These are phyloP conservation scores for Hsuehochloa calcarea DNA, from an alignment of 176 grass and related monocot genomes.

Conservation along the genomic window DNA sequence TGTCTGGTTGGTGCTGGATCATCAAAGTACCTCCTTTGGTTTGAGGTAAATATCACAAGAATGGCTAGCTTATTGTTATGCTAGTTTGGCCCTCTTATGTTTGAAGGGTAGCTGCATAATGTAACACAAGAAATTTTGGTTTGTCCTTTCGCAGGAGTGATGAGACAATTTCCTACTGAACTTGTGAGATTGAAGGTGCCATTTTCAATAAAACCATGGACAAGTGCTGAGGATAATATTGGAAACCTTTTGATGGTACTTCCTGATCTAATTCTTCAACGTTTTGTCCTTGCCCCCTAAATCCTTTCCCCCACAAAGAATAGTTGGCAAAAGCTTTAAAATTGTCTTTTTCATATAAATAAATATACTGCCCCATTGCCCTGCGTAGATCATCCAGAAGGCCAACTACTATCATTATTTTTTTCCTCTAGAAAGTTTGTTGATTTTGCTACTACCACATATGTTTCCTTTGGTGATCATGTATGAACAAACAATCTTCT, in stretches of 20 bases:
- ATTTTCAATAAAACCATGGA: conserved; percentile 83
- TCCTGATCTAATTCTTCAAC: conserved; percentile 22
- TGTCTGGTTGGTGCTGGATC: background rate
- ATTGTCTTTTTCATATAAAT: background rate
- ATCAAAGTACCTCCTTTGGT: conserved; percentile 17
- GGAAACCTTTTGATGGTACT: conserved; percentile 97
- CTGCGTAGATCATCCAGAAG: background rate
- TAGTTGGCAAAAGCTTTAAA: background rate
- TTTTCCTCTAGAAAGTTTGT: background rate
- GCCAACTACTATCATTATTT: background rate
- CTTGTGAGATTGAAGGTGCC: conserved; percentile 61
- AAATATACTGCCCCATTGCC: too few relatives aligned
- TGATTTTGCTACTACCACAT: background rate
- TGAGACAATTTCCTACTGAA: conserved; percentile 71
- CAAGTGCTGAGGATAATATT: conserved; percentile 68
- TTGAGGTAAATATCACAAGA: conserved; percentile 2
- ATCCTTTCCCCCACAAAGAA: background rate
- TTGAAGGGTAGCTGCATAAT: conserved; percentile 1
- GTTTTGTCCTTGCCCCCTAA: background rate
- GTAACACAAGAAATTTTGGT: conserved; percentile 11
- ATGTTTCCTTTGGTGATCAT: background rate
- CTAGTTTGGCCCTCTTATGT: background rate
- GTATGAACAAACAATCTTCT: background rate
- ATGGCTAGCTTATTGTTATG: background rate
- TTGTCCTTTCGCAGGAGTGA: conserved; percentile 48